phyloP scores from a whole-genome alignment of 2,329 filamentous ascomycete species.

The Helotiales sp. region DNA sequence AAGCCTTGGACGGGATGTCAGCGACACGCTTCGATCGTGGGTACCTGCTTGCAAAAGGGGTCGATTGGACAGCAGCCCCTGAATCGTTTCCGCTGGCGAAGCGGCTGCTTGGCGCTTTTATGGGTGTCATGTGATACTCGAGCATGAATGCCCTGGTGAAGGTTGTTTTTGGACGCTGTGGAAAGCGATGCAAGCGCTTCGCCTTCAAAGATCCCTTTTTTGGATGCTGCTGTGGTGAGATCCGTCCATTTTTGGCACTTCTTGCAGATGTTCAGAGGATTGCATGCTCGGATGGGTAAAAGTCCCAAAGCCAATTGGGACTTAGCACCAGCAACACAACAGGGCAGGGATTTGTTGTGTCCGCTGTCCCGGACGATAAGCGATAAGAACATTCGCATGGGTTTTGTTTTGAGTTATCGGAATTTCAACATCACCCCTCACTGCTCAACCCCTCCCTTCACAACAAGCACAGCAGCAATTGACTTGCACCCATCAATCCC shows the following conservation, averaged over 20 bases:
- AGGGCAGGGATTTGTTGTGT: background rate
- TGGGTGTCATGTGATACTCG: constrained; percentile 14
- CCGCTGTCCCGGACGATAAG: constrained; percentile 10
- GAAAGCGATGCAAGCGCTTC: background rate
- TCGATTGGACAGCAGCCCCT: constrained; percentile 27
- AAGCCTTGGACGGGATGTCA: constrained; percentile 3
- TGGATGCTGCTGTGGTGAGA: background rate
- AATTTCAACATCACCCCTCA: constrained; percentile 7
- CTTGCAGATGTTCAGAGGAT: background rate
- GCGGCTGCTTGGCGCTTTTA: constrained; percentile 10
- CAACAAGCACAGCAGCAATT: background rate
- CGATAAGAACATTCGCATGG: constrained; percentile 18
- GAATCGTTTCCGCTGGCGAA: constrained; percentile 9
- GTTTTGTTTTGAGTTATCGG: background rate
- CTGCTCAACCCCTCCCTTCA: background rate
- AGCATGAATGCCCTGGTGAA: background rate
- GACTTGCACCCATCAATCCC: background rate
- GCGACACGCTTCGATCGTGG: constrained; percentile 23
- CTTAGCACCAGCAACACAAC: background rate
- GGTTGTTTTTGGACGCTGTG: background rate
- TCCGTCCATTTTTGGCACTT: background rate
- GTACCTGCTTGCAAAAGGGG: constrained; percentile 8
- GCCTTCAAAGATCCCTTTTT: background rate
- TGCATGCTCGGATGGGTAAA: background rate
- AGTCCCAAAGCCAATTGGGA: background rate